Evolutionary conservation across 176 grass and related monocot genomes (phyloP).

Genomic region (Ensete glaucum): DNA sequence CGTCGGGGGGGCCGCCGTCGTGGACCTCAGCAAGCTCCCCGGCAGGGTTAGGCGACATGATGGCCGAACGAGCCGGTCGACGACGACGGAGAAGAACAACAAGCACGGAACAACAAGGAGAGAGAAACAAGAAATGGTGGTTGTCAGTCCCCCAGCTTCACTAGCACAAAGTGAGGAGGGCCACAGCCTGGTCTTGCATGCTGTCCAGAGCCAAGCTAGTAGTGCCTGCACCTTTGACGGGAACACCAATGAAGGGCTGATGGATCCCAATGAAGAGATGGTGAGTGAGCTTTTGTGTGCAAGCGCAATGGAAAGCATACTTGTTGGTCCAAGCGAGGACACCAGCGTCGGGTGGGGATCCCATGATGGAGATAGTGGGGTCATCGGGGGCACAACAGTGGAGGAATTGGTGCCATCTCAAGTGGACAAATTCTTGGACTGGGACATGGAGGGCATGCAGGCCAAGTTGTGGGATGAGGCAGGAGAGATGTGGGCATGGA

Average conservation of each 20-base stretch:
- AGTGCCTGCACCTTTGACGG: constrained; percentile 25
- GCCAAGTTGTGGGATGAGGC: constrained; percentile 36
- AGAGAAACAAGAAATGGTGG: neutral
- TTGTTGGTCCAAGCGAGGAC: constrained; percentile 6
- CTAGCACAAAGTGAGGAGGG: constrained; percentile 18
- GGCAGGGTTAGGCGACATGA: constrained; percentile 33
- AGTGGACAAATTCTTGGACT: constrained; percentile 32
- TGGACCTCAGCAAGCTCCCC: constrained; percentile 39
- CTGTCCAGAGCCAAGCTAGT: constrained; percentile 26
- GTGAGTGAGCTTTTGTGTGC: constrained; percentile 21
- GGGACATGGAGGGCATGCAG: constrained; percentile 35
- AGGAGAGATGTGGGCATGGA: neutral
- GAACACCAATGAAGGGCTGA: too few species aligned
- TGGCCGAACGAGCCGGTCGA: constrained; percentile 16
- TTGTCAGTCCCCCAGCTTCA: neutral
- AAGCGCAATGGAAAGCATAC: neutral
- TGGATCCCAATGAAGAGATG: constrained; percentile 16
- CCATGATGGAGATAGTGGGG: neutral
- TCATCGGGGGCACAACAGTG: neutral
- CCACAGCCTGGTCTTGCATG: neutral
- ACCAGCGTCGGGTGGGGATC: neutral
- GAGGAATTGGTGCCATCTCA: too few species aligned
- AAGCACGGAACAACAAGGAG: neutral
- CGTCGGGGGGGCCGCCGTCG: constrained; percentile 11
- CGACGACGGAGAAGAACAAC: neutral